Conservation (phyloP, 2,329 filamentous ascomycete genomes). For the Biscogniauxia sp. region DNA sequence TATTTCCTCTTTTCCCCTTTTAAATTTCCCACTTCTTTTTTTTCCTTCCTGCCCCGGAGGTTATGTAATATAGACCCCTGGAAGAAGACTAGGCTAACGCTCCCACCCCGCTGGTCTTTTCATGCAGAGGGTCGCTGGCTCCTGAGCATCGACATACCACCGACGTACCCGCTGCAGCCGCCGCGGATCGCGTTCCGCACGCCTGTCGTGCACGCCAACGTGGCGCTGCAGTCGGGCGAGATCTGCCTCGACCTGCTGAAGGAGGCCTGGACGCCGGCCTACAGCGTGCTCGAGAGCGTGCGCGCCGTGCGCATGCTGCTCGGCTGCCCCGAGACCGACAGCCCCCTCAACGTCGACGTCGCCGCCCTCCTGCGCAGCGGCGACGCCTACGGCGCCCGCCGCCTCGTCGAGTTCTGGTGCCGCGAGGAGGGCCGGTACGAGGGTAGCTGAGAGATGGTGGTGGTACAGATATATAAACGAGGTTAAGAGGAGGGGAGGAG, state of each 20-base stretch:
- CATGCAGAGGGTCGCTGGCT: constrained; percentile 73
- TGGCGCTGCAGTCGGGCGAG: constrained; percentile 69
- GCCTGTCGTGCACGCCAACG: constrained; percentile 81
- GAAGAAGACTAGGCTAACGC: background rate
- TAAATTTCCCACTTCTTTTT: background rate
- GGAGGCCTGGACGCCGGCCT: constrained; percentile 79
- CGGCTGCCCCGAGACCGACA: constrained; percentile 66
- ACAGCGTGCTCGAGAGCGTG: constrained; percentile 74
- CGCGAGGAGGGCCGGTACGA: constrained; percentile 48
- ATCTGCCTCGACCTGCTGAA: constrained; percentile 89
- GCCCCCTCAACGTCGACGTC: constrained; percentile 76
- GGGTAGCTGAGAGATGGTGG: too few relatives aligned
- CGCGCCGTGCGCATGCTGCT: constrained; percentile 71
- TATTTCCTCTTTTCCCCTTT: background rate
- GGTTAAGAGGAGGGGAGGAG: too few relatives aligned
- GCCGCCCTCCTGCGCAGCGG: constrained; percentile 68
- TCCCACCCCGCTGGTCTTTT: background rate
- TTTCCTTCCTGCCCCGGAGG: background rate
- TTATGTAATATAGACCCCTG: too few relatives aligned
- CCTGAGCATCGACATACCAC: constrained; percentile 72
- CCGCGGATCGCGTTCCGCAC: constrained; percentile 82
- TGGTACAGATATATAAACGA: too few relatives aligned
- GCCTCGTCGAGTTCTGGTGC: constrained; percentile 71
- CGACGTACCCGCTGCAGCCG: constrained; percentile 74
- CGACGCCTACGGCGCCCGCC: constrained; percentile 65